A percentile compares a stretch with the other conserved stretches of the same genome.
Conservation (phyloP, 495 filamentous ascomycete genomes). For the Schizothecium vesticola region DNA sequence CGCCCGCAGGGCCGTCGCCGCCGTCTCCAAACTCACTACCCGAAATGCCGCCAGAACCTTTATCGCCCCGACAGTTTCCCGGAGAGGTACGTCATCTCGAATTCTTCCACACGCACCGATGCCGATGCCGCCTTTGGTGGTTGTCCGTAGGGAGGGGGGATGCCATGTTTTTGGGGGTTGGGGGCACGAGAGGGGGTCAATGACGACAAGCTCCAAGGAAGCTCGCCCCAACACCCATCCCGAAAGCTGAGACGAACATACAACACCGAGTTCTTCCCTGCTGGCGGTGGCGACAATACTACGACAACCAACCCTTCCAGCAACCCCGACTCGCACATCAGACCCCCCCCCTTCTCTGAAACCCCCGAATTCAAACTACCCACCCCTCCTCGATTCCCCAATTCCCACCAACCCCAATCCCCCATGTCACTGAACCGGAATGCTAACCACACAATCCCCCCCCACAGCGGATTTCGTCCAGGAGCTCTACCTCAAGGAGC, state of each 20-base stretch:
- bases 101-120: constrained; percentile 22
- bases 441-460: background rate
- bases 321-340: background rate
- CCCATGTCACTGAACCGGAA: background rate
- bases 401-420: background rate
- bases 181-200: background rate
- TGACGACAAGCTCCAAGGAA: background rate
- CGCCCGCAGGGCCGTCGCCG: constrained; percentile 71
- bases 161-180: background rate
- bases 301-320: background rate
- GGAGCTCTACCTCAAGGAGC: constrained; percentile 92
- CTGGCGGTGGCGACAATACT: background rate
- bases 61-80: constrained; percentile 65
- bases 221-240: background rate
- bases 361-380: background rate
- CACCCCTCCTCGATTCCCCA: background rate
- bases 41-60: constrained; percentile 75
- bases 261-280: background rate
- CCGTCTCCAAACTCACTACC: constrained; percentile 63
- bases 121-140: background rate
- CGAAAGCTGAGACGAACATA: background rate
- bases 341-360: background rate
- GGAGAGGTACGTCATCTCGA: constrained; percentile 57
- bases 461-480: constrained; percentile 83
- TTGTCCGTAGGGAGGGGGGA: background rate